phyloP scores from a whole-genome alignment of 495 filamentous ascomycete species.

The Penicillium lagena region DNA sequence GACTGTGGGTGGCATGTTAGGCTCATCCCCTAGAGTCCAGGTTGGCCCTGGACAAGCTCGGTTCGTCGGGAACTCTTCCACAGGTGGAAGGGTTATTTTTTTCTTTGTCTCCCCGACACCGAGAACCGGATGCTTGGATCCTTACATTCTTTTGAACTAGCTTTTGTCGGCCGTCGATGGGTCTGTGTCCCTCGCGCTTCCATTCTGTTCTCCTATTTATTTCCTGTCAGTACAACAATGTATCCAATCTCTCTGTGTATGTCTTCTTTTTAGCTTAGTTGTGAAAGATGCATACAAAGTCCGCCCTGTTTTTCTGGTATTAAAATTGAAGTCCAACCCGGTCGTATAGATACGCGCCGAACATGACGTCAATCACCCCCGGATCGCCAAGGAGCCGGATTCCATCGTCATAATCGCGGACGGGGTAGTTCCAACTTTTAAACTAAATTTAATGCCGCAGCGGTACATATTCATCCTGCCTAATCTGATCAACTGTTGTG shows the following conservation, averaged over 20 bases:
- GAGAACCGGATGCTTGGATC: constrained; percentile 20
- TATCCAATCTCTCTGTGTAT: background rate
- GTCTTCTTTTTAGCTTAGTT: background rate
- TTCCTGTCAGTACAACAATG: background rate
- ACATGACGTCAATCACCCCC: constrained; percentile 3
- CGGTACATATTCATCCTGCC: no score
- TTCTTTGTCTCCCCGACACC: constrained; percentile 13
- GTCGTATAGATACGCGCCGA: background rate
- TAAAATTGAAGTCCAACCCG: no score
- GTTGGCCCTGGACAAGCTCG: constrained; percentile 36
- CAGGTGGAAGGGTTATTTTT: constrained; percentile 11
- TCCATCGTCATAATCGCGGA: background rate
- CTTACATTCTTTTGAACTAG: constrained; percentile 12
- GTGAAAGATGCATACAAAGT: background rate
- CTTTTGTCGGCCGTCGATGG: background rate
- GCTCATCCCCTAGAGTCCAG: constrained; percentile 47
- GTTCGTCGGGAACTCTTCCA: constrained; percentile 23
- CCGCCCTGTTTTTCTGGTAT: background rate
- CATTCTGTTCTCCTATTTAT: background rate
- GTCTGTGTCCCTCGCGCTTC: background rate
- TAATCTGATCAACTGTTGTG: background rate
- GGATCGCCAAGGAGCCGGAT: background rate
- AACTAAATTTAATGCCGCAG: no score
- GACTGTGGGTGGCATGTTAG: constrained; percentile 24
- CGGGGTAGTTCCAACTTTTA: no score